phyloP scores from a whole-genome alignment of 768 basidiomycete genomes.

The Mycena vulgaris region DNA sequence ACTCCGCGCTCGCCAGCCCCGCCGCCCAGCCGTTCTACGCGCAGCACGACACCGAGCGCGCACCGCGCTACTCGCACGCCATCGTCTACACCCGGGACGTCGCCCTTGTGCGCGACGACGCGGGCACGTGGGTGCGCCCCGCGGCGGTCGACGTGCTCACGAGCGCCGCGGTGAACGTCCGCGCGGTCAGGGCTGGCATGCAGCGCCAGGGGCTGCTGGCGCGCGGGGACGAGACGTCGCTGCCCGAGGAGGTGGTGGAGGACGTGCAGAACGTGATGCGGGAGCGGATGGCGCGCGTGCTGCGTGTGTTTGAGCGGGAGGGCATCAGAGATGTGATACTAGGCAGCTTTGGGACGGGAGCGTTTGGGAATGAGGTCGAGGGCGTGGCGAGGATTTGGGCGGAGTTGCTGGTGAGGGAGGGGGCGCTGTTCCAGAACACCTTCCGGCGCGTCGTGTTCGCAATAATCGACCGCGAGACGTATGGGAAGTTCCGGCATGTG shows the following conservation, averaged over 20 bases:
- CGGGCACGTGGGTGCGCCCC: conserved; percentile 61
- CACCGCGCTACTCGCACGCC: conserved; percentile 64
- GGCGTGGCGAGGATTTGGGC: background rate
- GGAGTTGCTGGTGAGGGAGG: conserved; percentile 34
- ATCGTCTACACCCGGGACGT: conserved; percentile 68
- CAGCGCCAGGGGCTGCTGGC: background rate
- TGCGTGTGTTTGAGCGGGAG: conserved; percentile 73
- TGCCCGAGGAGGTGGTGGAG: conserved; percentile 46
- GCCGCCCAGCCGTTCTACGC: conserved; percentile 62
- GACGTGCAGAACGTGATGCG: conserved; percentile 71
- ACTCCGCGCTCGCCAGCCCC: conserved; percentile 62
- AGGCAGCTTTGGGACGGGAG: conserved; percentile 65
- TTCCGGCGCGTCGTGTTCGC: too few relatives aligned
- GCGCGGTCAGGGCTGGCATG: conserved; percentile 51
- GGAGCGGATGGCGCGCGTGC: conserved; percentile 79
- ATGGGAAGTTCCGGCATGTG: conserved; percentile 41
- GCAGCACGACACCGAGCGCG: conserved; percentile 55
- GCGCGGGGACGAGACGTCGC: conserved; percentile 11
- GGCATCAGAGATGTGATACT: conserved; percentile 75
- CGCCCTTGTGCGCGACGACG: conserved; percentile 63
- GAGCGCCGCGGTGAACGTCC: conserved; percentile 68
- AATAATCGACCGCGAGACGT: too few relatives aligned
- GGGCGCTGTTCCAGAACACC: too few relatives aligned
- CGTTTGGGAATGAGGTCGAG: background rate
- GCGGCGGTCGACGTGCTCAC: conserved; percentile 64